Evolutionary conservation across 805 yeast species (phyloP).

Genomic region (Saturnispora ahearnii): DNA sequence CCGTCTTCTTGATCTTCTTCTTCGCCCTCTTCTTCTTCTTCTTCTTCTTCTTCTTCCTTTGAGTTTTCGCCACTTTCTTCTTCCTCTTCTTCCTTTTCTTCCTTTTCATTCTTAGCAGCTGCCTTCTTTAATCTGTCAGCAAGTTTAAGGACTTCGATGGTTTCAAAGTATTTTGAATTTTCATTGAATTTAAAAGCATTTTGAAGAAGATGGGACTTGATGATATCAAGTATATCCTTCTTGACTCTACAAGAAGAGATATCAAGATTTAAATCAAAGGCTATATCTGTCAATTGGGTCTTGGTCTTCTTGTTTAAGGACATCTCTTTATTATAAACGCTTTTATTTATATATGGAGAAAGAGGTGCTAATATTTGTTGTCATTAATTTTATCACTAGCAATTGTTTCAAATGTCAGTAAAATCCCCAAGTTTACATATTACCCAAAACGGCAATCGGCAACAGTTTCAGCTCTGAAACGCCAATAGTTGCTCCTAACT

Average conservation of each 20-base stretch:
- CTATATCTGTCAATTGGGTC: slow-evolving; percentile 25
- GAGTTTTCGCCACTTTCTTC: slow-evolving; percentile 20
- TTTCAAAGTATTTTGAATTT: slow-evolving; percentile 22
- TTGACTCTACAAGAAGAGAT: slow-evolving; percentile 21
- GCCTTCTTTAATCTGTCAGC: slow-evolving; percentile 4
- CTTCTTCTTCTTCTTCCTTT: slow-evolving; percentile 61
- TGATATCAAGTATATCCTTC: slow-evolving; percentile 21
- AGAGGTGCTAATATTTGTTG: neutral
- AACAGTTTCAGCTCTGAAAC: slow-evolving; percentile 6
- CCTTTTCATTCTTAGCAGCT: slow-evolving; percentile 64
- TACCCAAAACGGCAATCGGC: slow-evolving; percentile 6
- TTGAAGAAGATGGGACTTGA: slow-evolving; percentile 17
- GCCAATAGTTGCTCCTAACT: slow-evolving; percentile 28
- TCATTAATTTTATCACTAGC: neutral
- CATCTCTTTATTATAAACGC: neutral
- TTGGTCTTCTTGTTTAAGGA: slow-evolving; percentile 22
- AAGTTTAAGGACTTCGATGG: slow-evolving; percentile 14
- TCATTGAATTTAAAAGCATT: slow-evolving; percentile 18
- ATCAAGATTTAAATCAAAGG: slow-evolving; percentile 22
- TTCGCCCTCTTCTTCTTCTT: slow-evolving; percentile 67
- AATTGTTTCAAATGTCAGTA: neutral
- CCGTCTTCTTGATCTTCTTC: slow-evolving; percentile 25
- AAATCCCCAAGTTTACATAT: slow-evolving; percentile 4
- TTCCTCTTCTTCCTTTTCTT: neutral
- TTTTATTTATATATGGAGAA: neutral